phyloP scores from a whole-genome alignment of 495 filamentous ascomycete genomes.

The Pseudomonodictys pantanalensis region DNA sequence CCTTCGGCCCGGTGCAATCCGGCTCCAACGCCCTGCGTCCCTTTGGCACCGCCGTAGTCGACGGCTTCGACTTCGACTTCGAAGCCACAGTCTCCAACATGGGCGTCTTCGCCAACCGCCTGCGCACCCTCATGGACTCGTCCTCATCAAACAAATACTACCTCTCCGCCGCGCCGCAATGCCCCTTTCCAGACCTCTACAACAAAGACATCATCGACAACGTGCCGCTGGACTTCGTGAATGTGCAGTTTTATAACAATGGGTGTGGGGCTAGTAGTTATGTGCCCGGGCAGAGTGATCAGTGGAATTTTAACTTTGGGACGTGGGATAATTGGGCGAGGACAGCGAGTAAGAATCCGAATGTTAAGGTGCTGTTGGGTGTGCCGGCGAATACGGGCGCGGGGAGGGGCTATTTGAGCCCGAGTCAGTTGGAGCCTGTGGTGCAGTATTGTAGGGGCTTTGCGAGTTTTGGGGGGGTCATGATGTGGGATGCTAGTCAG shows the following conservation, averaged over 20 bases:
- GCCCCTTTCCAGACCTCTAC: constrained; percentile 29
- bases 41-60: constrained; percentile 30
- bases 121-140: constrained; percentile 31
- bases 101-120: constrained; percentile 24
- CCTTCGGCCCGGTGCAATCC: constrained; percentile 29
- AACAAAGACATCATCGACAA: constrained; percentile 34
- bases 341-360: constrained; percentile 55
- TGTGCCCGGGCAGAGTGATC: constrained; percentile 43
- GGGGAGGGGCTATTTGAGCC: constrained; percentile 57
- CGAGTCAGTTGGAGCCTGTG: constrained; percentile 41
- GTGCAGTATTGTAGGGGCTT: constrained; percentile 24
- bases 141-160: constrained; percentile 21
- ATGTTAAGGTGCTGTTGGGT: constrained; percentile 65
- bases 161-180: constrained; percentile 34
- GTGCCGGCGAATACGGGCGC: constrained; percentile 62
- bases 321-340: constrained; percentile 73
- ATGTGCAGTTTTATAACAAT: constrained; percentile 47
- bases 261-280: constrained; percentile 61
- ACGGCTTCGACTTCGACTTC: constrained; percentile 39
- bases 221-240: constrained; percentile 27
- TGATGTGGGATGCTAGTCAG: constrained; percentile 39
- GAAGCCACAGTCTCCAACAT: constrained; percentile 31
- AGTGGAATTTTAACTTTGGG: constrained; percentile 64
- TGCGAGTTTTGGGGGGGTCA: constrained; percentile 32
- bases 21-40: constrained; percentile 28